phyloP scores from a whole-genome alignment of 352 stramenopile species.

The Globisporangium sylvaticum region DNA sequence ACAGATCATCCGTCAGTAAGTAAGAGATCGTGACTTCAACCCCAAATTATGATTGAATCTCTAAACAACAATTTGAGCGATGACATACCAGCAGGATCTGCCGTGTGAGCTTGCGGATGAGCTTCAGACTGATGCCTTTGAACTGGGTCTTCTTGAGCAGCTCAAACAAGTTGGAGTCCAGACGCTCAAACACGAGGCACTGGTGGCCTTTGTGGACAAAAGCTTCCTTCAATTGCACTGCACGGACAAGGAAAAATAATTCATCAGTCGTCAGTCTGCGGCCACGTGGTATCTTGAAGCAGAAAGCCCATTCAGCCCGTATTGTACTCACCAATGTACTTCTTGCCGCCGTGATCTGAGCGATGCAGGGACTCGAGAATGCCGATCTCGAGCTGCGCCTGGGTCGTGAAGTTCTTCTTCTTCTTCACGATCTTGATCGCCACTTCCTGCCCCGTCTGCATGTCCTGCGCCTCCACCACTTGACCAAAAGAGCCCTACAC shows the following conservation, averaged over 20 bases:
- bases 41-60: neutral
- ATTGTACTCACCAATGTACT: constrained; percentile 88
- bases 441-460: constrained; percentile 83
- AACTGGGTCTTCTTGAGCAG: constrained; percentile 94
- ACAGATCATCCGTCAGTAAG: neutral
- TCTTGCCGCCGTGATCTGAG: constrained; percentile 73
- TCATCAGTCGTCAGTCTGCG: constrained; percentile 5
- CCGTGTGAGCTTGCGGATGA: constrained; percentile 94
- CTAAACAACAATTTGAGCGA: neutral
- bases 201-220: constrained; percentile 97
- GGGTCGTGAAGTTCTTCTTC: constrained; percentile 95
- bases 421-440: constrained; percentile 99
- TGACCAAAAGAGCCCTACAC: constrained; percentile 78
- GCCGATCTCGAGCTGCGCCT: constrained; percentile 97
- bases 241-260: neutral
- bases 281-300: neutral
- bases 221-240: constrained; percentile 90
- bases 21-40: constrained; percentile 4
- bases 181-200: constrained; percentile 97
- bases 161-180: constrained; percentile 97
- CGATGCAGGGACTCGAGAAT: constrained; percentile 91
- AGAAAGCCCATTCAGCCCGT: neutral
- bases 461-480: constrained; percentile 76
- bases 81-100: constrained; percentile 89
- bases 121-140: constrained; percentile 88